Conservation (phyloP, 1,284 basidiomycete species). For the Pseudozyma pruni region DNA sequence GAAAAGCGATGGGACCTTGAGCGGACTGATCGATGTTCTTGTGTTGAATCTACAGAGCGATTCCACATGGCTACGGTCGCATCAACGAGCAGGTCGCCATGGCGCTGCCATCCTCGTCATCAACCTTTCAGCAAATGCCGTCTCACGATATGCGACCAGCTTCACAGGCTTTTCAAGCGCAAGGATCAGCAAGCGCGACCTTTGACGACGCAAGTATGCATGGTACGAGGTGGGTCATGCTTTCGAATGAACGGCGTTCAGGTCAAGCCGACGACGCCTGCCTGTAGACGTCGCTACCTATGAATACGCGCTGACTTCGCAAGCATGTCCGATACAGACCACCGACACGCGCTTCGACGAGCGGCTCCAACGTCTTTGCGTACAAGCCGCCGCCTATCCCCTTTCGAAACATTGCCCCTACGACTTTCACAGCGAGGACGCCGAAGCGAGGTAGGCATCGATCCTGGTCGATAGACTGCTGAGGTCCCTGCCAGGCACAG, state of each 20-base stretch:
- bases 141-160: background rate
- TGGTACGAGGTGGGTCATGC: background rate
- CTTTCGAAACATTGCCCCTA: constrained; percentile 14
- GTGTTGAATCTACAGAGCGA: too few relatives aligned
- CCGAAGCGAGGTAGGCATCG: constrained; percentile 8
- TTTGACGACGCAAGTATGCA: background rate
- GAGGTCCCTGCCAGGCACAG: too few relatives aligned
- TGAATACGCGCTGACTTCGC: constrained; percentile 1
- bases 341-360: constrained; percentile 12
- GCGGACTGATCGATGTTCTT: too few relatives aligned
- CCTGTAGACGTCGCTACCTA: too few relatives aligned
- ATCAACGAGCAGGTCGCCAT: background rate
- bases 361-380: constrained; percentile 31
- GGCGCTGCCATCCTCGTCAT: background rate
- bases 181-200: background rate
- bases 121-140: background rate
- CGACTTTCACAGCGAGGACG: background rate
- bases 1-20: too few relatives aligned
- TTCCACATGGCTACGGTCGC: too few relatives aligned
- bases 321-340: background rate
- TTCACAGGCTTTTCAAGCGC: background rate
- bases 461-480: too few relatives aligned
- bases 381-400: constrained; percentile 18
- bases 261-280: too few relatives aligned
- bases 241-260: too few relatives aligned